phyloP scores from a whole-genome alignment of 2,329 filamentous ascomycete genomes.

The Gliomastix tumulicola region DNA sequence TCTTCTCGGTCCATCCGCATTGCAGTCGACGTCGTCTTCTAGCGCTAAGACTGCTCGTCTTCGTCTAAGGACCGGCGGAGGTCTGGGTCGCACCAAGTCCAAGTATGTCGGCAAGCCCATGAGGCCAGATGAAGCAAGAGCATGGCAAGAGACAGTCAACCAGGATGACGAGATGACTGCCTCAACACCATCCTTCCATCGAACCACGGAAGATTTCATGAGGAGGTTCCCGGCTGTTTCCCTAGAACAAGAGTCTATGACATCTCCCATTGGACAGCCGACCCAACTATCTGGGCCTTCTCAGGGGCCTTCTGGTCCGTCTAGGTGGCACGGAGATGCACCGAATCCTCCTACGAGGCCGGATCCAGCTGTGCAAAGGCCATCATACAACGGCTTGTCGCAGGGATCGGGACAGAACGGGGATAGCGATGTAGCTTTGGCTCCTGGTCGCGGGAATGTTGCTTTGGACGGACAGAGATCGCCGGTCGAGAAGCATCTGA shows the following conservation, averaged over 20 bases:
- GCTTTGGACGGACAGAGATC: no score
- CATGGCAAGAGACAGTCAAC: constrained; percentile 72
- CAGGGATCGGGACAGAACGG: constrained; percentile 6
- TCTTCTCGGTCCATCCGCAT: constrained; percentile 64
- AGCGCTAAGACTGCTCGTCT: constrained; percentile 1
- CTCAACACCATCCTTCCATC: constrained; percentile 49
- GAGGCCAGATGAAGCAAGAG: constrained; percentile 71
- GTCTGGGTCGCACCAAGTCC: constrained; percentile 18
- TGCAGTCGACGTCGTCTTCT: constrained; percentile 30
- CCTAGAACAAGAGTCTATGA: constrained; percentile 54
- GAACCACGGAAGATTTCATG: constrained; percentile 76
- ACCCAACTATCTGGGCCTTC: no score
- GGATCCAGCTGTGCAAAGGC: constrained; percentile 59
- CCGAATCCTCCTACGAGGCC: constrained; percentile 56
- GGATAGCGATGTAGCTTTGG: no score
- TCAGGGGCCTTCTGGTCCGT: no score
- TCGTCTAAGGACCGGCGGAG: background rate
- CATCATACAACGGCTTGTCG: constrained; percentile 72
- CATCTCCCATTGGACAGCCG: constrained; percentile 23
- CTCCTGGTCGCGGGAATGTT: background rate
- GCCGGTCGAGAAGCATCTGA: constrained; percentile 24
- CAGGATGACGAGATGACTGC: constrained; percentile 50
- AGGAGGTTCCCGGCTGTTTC: constrained; percentile 71
- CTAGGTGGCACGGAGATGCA: constrained; percentile 36
- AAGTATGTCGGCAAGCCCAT: constrained; percentile 57